Evolutionary conservation across 1,284 basidiomycete species (phyloP).

Genomic region (Xerocomus alliaceus): DNA sequence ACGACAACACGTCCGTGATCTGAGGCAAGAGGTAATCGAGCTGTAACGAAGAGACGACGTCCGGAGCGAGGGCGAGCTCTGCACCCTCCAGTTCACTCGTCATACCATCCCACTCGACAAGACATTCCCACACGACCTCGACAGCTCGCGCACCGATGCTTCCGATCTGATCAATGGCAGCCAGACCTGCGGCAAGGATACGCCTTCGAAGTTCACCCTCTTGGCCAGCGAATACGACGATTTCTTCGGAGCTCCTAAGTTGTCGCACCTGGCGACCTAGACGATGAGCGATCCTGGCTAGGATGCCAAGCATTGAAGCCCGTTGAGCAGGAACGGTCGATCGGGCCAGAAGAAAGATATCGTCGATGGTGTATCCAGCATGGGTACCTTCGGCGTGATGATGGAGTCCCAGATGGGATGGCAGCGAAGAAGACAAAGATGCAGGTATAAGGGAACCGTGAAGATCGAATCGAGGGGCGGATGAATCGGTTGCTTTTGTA

Average conservation of each 20-base stretch:
- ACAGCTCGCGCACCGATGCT: conserved; percentile 70
- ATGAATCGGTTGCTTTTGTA: conserved; percentile 28
- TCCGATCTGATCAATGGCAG: conserved; percentile 70
- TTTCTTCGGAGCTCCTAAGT: conserved; percentile 36
- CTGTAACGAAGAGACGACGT: conserved; percentile 54
- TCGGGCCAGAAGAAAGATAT: conserved; percentile 82
- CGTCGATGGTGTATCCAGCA: conserved; percentile 90
- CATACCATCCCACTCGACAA: conserved; percentile 65
- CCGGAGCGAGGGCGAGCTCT: conserved; percentile 44
- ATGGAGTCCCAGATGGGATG: conserved; percentile 86
- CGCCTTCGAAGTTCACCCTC: conserved; percentile 54
- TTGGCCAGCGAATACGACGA: conserved; percentile 54
- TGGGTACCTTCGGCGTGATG: conserved; percentile 82
- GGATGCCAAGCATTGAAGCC: conserved; percentile 79
- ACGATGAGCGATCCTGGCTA: conserved; percentile 64
- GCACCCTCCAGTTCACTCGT: conserved; percentile 52
- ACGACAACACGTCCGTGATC: conserved; percentile 48
- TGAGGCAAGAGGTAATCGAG: conserved; percentile 63
- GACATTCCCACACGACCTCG: conserved; percentile 73
- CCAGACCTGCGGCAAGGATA: conserved; percentile 68
- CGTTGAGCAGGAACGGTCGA: conserved; percentile 88
- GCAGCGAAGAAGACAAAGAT: conserved; percentile 59
- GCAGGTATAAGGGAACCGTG: conserved; percentile 69
- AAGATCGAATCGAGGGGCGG: conserved; percentile 75
- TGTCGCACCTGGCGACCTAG: conserved; percentile 43